Base-by-base conservation (phyloP, 108 stramenopile species). In the Aureococcus anophagefferens region DNA sequence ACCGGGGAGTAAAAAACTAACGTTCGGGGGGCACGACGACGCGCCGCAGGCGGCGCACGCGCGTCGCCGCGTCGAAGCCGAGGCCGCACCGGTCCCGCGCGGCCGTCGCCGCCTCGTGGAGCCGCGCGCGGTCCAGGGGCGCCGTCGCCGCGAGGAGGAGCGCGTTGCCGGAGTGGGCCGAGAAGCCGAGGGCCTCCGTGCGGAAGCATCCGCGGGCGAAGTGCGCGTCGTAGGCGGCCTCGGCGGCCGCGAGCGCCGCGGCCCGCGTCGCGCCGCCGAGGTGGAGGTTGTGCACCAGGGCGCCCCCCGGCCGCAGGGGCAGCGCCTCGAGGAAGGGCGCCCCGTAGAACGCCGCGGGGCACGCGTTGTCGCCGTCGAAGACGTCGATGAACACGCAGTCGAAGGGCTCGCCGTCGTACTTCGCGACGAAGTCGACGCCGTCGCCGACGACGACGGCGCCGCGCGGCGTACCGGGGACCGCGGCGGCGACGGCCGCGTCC, bases 241-340 rank as follows among this genome's bases (percentile, higher is more conserved):
- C 68, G 67, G 72, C 72, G n/a, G 33, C 68, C 14, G 34, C 67
- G 65, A 72, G 32, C 68, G 34, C 65, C 25, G 34, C 33, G 46
- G 30, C 68, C n/a, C 25, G 67, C 45, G 33, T 35, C 33, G 35
- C 18, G 0, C 34, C 33, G 18, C 33, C 65, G 7, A 34, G 32
- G 46, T 72, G 72, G 67, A 72, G 67, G 67, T 72, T 72, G 72
- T 72, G 72, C 25, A 72, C 33, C 30, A 72, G 65, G 21, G 68
- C 34, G 45, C 68, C 67, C 11, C 3, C 21, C 0, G 5, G 14
- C 13, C 5, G 34, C 15, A 37, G 33, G 40, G 33, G 46, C 29
- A 40, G 31, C 30, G 46, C 46, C 4, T 21, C 32, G 33, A 72
- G 31, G 33, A 35, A 69, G 30, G 31, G 31, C 11, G 33, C n/a